Evolutionary conservation across 2,329 filamentous ascomycete genomes (phyloP), one percentile per base, ranked within the genome.

Genomic region (Diaporthe ampelina): DNA sequence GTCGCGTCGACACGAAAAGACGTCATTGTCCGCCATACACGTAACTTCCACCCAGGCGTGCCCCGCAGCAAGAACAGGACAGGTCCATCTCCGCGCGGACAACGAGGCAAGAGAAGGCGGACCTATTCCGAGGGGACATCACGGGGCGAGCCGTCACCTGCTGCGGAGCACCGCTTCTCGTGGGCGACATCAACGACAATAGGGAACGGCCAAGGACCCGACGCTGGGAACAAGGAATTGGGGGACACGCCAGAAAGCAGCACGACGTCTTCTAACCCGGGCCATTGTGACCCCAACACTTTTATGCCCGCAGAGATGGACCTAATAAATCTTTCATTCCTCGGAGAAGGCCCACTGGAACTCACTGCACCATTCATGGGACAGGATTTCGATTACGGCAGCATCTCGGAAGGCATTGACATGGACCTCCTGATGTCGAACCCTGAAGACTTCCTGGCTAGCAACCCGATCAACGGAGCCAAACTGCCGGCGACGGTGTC

Each of bases 1-100:
- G 52, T 56, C 6, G 52, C 52, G 24, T 56, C 52, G 52, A 56
- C 52, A 29, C 52, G 52, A 29, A 56, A 56, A 17, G 52, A 56
- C 15, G 52, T 56, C 24, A 56, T 56, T 29, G 52, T 56, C 26
- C 52, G 52, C 52, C 52, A 56, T 29, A 56, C 52, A 13, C 52
- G 52, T 6, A 56, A 56, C 26, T 56, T 56, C 52, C 52, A 56
- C 4, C 52, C 52, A 17, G 52, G 26, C 15, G 52, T 17, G 13
- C 17, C 26, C 24, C 8, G 24, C 52, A 56, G 15, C 13, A 32
- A 56, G 13, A 17, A 24, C 24, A 11, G 21, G 19, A 3, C 26
- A 56, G 19, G 52, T 26, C 19, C 52, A 26, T 29, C 52, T 56
- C 26, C 52, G 11, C 9, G 24, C 15, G 52, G 52, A 9, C 52